A percentile compares a stretch with the other conserved stretches of the same genome.
Conservation (phyloP, 495 filamentous ascomycete species). For the Podospora fimiseda region DNA sequence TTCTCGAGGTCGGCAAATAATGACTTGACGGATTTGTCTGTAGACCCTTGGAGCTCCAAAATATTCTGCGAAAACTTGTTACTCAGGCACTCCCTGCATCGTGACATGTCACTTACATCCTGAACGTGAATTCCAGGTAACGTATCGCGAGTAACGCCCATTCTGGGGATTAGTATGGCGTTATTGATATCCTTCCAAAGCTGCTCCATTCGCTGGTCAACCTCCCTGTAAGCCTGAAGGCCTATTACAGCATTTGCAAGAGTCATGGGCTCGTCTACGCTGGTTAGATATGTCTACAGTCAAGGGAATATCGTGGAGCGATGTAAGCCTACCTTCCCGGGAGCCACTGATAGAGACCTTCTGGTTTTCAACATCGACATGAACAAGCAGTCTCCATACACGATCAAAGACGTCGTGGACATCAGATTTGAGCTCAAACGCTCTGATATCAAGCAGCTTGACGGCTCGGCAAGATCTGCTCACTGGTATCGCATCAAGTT, state of each 20-base stretch:
- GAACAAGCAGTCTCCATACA: slow-evolving; percentile 51
- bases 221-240: slow-evolving; percentile 45
- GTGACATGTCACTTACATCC: slow-evolving; percentile 29
- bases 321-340: slow-evolving; percentile 32
- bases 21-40: slow-evolving; percentile 36
- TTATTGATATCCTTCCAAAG: slow-evolving; percentile 48
- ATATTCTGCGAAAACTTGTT: slow-evolving; percentile 24
- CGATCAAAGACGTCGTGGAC: slow-evolving; percentile 54
- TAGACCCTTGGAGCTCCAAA: slow-evolving; percentile 25
- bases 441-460: slow-evolving; percentile 41
- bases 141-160: slow-evolving; percentile 26
- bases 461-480: slow-evolving; percentile 44
- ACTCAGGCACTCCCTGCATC: slow-evolving; percentile 7
- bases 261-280: slow-evolving; percentile 40
- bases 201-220: slow-evolving; percentile 41
- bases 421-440: slow-evolving; percentile 46
- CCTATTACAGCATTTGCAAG: slow-evolving; percentile 43
- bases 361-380: slow-evolving; percentile 44
- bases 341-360: slow-evolving; percentile 42
- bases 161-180: slow-evolving; percentile 45
- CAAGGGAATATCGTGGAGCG: not conserved
- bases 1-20: slow-evolving; percentile 54
- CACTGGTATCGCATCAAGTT: slow-evolving; percentile 36
- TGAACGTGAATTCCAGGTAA: slow-evolving; percentile 31
- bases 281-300: slow-evolving; percentile 20